Conservation (phyloP, 2,329 filamentous ascomycete genomes). For the Alternaria dauci region DNA sequence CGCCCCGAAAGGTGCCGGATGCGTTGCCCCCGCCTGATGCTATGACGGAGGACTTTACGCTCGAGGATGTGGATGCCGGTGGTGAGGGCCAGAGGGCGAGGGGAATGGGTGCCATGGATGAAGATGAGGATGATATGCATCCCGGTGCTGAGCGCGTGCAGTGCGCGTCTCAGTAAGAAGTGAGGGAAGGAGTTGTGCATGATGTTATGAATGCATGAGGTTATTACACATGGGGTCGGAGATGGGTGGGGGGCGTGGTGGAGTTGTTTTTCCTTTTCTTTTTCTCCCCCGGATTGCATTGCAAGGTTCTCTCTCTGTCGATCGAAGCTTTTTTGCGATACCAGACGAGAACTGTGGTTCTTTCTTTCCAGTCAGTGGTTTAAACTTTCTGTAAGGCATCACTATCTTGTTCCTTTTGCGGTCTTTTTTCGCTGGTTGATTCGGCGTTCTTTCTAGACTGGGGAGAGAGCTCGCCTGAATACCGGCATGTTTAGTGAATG, state of each 20-base stretch:
- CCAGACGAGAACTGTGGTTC: neutral
- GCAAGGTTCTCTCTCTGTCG: neutral
- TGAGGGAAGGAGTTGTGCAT: constrained; percentile 54
- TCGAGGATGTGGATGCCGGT: constrained; percentile 81
- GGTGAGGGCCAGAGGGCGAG: constrained; percentile 72
- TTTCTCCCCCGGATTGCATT: neutral
- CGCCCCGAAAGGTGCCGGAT: constrained; percentile 68
- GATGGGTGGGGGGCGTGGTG: neutral
- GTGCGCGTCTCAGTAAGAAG: constrained; percentile 77
- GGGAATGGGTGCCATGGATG: constrained; percentile 69
- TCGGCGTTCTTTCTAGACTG: too few relatives aligned
- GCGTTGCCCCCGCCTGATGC: constrained; percentile 77
- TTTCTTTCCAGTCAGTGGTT: neutral
- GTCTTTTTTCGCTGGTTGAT: too few relatives aligned
- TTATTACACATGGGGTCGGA: neutral
- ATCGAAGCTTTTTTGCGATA: neutral
- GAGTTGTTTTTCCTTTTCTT: neutral
- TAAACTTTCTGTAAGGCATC: neutral
- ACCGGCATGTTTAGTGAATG: too few relatives aligned
- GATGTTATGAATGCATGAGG: neutral
- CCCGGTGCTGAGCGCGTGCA: constrained; percentile 79
- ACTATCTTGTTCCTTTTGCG: too few relatives aligned
- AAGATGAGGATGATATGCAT: constrained; percentile 69
- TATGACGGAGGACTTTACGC: constrained; percentile 88
- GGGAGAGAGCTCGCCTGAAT: too few relatives aligned